phyloP scores from a whole-genome alignment of 2,329 filamentous ascomycete species.

The Fusarium nisikadoi region DNA sequence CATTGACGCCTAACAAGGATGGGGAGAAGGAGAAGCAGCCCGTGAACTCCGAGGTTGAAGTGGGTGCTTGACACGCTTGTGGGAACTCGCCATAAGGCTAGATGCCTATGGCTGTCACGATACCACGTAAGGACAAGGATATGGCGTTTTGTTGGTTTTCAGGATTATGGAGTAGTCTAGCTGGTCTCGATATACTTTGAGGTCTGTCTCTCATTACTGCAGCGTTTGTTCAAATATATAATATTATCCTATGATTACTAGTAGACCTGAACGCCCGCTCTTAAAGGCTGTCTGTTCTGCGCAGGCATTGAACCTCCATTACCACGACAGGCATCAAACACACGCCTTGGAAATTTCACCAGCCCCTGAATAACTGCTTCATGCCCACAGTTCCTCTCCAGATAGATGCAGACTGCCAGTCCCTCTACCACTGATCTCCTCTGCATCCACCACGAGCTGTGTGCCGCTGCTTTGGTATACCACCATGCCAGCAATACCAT shows the following conservation, averaged over 20 bases:
- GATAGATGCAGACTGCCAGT: constrained; percentile 58
- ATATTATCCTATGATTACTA: neutral
- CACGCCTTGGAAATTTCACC: constrained; percentile 30
- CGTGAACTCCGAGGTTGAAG: constrained; percentile 36
- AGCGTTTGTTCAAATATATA: constrained; percentile 1
- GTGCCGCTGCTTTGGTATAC: constrained; percentile 60
- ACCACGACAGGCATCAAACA: constrained; percentile 14
- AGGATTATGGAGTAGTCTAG: neutral
- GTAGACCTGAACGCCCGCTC: neutral
- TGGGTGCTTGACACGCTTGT: constrained; percentile 34
- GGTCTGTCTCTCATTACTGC: constrained; percentile 22
- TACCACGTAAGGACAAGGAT: constrained; percentile 17
- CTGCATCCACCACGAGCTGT: constrained; percentile 59
- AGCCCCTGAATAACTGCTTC: constrained; percentile 25
- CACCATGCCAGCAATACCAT: constrained; percentile 67
- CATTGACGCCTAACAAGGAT: constrained; percentile 48
- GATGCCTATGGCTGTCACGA: constrained; percentile 14
- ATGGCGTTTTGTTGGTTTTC: constrained; percentile 25
- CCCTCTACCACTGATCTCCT: constrained; percentile 59
- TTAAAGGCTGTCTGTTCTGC: neutral
- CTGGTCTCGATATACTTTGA: neutral
- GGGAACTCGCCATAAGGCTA: neutral
- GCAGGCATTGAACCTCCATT: neutral
- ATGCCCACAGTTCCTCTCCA: constrained; percentile 40
- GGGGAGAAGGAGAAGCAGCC: constrained; percentile 35